Percentiles rank a stretch among this genome's conserved stretches.
Evolutionary conservation across 2,329 filamentous ascomycete species (phyloP).

Genomic region (Fusarium multiceps): DNA sequence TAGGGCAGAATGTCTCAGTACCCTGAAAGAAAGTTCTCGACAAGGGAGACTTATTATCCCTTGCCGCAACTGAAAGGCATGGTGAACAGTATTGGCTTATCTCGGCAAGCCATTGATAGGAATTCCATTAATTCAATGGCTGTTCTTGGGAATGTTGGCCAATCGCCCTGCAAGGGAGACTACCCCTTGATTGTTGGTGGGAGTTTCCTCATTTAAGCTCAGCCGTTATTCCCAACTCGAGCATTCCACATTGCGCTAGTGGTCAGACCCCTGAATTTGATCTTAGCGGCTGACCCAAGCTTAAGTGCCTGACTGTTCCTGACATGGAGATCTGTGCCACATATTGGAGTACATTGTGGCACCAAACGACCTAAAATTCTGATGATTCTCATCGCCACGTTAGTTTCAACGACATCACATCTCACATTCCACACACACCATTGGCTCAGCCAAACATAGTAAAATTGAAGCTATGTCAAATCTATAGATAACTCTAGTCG

Average conservation of each 20-base stretch:
- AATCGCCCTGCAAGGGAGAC: background rate
- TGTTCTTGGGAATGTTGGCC: background rate
- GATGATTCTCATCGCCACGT: background rate
- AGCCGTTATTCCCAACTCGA: background rate
- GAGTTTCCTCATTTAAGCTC: background rate
- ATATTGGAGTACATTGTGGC: background rate
- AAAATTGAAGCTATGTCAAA: conserved; percentile 1
- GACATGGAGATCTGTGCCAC: background rate
- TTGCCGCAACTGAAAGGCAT: background rate
- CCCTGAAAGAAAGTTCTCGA: background rate
- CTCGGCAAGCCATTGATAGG: background rate
- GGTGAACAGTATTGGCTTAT: background rate
- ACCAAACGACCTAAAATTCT: background rate
- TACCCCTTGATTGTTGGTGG: background rate
- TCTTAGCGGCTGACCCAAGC: background rate
- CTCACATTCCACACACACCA: rapidly evolving
- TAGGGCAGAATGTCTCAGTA: background rate
- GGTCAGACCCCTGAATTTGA: background rate
- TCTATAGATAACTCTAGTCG: conserved; percentile 28
- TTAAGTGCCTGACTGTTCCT: background rate
- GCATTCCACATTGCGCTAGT: background rate
- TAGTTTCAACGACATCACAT: background rate
- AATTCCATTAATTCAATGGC: background rate
- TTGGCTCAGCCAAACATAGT: background rate
- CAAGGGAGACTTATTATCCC: background rate